These are phyloP conservation scores for Ceratobasidium sp. DNA, from an alignment of 1,284 basidiomycete genomes.

Conservation along the genomic window DNA sequence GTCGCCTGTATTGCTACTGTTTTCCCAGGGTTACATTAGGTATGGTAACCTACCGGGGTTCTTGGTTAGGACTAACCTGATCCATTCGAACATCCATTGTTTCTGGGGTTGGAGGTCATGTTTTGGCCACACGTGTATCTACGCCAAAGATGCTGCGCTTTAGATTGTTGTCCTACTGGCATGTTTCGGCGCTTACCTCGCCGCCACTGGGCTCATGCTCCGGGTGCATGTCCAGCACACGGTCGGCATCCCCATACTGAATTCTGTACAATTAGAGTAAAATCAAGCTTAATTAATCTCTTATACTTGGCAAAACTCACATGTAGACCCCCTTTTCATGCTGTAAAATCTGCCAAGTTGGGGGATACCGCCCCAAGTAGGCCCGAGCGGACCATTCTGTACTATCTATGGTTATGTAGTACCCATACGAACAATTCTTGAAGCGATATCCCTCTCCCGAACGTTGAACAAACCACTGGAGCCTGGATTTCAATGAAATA, in stretches of 20 bases:
- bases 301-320: not conserved
- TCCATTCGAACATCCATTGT: not conserved
- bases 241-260: not conserved
- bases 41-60: not conserved
- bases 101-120: no score
- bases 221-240: not conserved
- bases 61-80: no score
- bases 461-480: conserved; percentile 17
- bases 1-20: not conserved
- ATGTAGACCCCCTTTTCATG: not conserved
- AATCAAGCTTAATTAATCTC: not conserved
- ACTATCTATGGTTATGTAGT: not conserved
- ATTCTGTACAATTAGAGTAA: conserved; percentile 4
- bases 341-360: not conserved
- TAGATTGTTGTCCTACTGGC: no score
- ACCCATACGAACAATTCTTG: conserved; percentile 1
- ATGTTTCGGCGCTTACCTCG: not conserved
- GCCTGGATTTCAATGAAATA: not conserved
- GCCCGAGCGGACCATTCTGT: not conserved
- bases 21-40: not conserved
- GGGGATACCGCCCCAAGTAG: not conserved
- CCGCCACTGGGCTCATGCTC: not conserved
- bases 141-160: no score
- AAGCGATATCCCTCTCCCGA: not conserved
- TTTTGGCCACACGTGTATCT: no score